Conservation (phyloP, 768 basidiomycete species). For the Boletus subparvulus region DNA sequence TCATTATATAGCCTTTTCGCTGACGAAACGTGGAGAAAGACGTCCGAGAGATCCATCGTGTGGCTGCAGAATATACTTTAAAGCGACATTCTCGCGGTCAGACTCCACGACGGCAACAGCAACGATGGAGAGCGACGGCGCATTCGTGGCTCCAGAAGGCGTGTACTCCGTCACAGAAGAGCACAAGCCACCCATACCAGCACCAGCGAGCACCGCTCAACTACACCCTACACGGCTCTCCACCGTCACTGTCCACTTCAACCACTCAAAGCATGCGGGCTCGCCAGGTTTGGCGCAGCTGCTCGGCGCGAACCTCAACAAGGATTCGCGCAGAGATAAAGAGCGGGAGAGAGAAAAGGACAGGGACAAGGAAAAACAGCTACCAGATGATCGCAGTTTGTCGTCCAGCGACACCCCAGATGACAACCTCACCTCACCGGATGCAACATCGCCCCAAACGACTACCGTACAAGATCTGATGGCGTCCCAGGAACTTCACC, state of each 20-base stretch:
- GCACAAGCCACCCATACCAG: conserved; percentile 62
- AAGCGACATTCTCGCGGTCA: conserved; percentile 17
- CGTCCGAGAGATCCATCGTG: background rate
- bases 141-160: conserved; percentile 87
- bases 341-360: conserved; percentile 37
- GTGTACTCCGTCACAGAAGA: conserved; percentile 88
- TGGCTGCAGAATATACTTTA: background rate
- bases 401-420: conserved; percentile 84
- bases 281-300: conserved; percentile 66
- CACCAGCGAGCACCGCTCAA: conserved; percentile 34
- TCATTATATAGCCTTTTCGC: background rate
- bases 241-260: conserved; percentile 62
- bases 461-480: conserved; percentile 37
- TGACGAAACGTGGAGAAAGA: background rate
- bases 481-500: conserved; percentile 35
- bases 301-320: conserved; percentile 56
- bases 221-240: conserved; percentile 63
- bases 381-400: conserved; percentile 62
- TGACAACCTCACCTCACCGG: conserved; percentile 47
- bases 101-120: conserved; percentile 2
- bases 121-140: conserved; percentile 76
- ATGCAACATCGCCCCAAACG: conserved; percentile 35
- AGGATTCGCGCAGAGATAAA: conserved; percentile 54
- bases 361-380: conserved; percentile 39
- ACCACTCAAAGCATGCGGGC: conserved; percentile 49